phyloP scores from a whole-genome alignment of 1,139 yeast species.

The Blastobotrys buckinghamii region DNA sequence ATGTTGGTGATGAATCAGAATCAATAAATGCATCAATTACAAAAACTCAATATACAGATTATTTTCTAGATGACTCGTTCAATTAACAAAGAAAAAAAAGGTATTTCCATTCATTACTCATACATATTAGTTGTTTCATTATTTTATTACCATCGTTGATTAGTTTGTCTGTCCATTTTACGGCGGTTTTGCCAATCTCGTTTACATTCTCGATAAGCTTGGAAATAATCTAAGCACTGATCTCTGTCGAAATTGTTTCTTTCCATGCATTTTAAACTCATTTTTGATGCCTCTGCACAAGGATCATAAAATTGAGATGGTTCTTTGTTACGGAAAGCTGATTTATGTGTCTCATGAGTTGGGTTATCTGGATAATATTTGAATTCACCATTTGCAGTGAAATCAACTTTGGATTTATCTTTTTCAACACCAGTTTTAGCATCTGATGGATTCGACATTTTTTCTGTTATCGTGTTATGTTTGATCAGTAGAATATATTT shows the following conservation, averaged over 20 bases:
- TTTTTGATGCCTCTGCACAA: slow-evolving; percentile 81
- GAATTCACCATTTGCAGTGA: slow-evolving; percentile 48
- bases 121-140: not conserved
- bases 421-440: slow-evolving; percentile 18
- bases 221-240: slow-evolving; percentile 79
- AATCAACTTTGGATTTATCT: slow-evolving; percentile 48
- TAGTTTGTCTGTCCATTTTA: slow-evolving; percentile 32
- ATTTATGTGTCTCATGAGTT: slow-evolving; percentile 53
- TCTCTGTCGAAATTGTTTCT: slow-evolving; percentile 68
- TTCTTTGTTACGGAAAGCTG: slow-evolving; percentile 57
- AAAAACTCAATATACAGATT: slow-evolving; percentile 11
- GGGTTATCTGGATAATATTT: slow-evolving; percentile 85
- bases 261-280: slow-evolving; percentile 77
- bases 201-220: slow-evolving; percentile 88
- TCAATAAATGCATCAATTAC: slow-evolving; percentile 12
- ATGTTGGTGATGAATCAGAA: slow-evolving; percentile 15
- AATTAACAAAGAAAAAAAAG: not conserved
- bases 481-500: too few relatives aligned
- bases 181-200: slow-evolving; percentile 58
- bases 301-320: slow-evolving; percentile 89
- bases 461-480: not conserved
- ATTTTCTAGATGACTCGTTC: slow-evolving; percentile 9
- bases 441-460: not conserved
- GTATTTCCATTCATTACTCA: too few relatives aligned
- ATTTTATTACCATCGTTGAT: slow-evolving; percentile 24